Evolutionary conservation across 257 asterid genomes (phyloP), one percentile per base, ranked within the genome.

Genomic region (Nicotiana obtusifolia): DNA sequence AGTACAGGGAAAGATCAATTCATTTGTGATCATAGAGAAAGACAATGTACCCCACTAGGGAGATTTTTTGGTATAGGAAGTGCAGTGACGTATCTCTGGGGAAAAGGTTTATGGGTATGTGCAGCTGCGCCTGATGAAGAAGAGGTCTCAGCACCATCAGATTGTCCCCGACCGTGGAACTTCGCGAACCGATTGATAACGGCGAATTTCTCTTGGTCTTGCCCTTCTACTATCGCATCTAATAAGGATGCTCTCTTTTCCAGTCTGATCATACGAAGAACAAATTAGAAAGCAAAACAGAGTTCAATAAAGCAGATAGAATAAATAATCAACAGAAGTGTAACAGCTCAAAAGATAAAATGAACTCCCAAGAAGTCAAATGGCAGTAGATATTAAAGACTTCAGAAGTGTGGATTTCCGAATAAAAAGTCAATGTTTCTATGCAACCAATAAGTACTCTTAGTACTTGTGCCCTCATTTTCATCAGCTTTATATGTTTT

Each of bases 171-270:
- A 64, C 95, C 94, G 84, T 93, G 97, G 79, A 93, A 91, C 88
- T 84, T 93, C 30, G 97, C 97, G 86, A 90, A 91, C 61, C 99
- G 91, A 85, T 92, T 92, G 82, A 95, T 93, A 67, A 90, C 87
- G 14, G 95, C 88, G 73, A 90, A 92, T 88, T 92, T 95, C 89
- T 95, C 97, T 77, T 90, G 82, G 84, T 95, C 99, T 90, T 91
- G 99, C 73, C 88, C 87, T 84, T 95, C 97, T 81, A 93, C 88
- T 81, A 87, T 89, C 85, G 90, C 86, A 79, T 93, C 97, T 88
- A 89, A 84, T 64, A 92, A 73, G 24, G 99, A 92, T 78, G 93
- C 90, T 86, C 92, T 87, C 88, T 88, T 89, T 84, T 93, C 95
- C 90, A 93, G 82, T 81, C 99, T 95, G 91, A 87, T 86, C 80